Conservation (phyloP, 164 flowering plant genomes). For the Echeveria elegans region DNA sequence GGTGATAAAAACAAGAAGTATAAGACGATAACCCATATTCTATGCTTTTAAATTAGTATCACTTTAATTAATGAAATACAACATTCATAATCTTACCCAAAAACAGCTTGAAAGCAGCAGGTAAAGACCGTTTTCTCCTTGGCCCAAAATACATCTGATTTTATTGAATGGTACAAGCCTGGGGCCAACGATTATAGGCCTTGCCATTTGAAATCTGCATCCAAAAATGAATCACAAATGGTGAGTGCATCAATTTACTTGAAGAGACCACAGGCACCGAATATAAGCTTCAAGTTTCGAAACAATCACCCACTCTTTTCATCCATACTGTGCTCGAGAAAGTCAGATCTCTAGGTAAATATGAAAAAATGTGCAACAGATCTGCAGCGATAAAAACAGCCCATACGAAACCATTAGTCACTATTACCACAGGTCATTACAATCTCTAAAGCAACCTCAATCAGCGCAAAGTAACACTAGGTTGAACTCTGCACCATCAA, state of each 20-base stretch:
- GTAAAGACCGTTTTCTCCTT: slow-evolving; percentile 73
- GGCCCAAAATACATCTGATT: slow-evolving; percentile 75
- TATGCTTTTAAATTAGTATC: neutral
- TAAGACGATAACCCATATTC: neutral
- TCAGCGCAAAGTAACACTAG: too few relatives aligned
- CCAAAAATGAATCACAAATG: neutral
- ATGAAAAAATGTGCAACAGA: slow-evolving; percentile 73
- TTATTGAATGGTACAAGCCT: slow-evolving; percentile 62
- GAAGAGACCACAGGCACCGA: neutral
- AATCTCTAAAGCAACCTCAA: neutral
- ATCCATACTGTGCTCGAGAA: slow-evolving; percentile 83
- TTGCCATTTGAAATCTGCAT: slow-evolving; percentile 58
- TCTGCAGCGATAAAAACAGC: slow-evolving; percentile 33
- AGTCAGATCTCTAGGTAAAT: slow-evolving; percentile 76
- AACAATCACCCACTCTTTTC: slow-evolving; percentile 78
- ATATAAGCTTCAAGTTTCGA: neutral
- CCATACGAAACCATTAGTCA: neutral
- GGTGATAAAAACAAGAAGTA: neutral
- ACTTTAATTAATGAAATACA: neutral
- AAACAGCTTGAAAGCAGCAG: slow-evolving; percentile 81
- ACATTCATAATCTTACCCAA: slow-evolving; percentile 29
- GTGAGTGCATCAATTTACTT: neutral
- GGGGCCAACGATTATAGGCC: slow-evolving; percentile 82
- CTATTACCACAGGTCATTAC: neutral
- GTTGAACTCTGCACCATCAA: neutral